Evolutionary conservation across 768 basidiomycete species (phyloP).

Genomic region (Flagelloscypha sp.): DNA sequence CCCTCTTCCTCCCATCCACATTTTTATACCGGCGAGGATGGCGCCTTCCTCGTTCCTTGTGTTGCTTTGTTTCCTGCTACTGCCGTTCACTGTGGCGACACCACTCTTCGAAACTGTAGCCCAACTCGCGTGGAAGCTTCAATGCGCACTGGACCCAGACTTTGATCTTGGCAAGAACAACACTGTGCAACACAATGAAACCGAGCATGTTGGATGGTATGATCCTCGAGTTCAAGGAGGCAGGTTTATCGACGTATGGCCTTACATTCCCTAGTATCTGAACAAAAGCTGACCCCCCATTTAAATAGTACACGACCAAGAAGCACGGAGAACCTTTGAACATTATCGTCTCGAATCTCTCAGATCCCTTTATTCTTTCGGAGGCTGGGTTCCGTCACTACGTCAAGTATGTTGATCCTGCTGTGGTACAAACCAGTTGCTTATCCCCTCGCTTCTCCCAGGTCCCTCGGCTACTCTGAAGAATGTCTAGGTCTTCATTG

Average conservation of each 20-base stretch:
- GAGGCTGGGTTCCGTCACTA: slow-evolving; percentile 63
- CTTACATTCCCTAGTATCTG: too few species aligned
- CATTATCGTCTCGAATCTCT: slow-evolving; percentile 68
- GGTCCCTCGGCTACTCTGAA: slow-evolving; percentile 73
- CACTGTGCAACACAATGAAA: too few species aligned
- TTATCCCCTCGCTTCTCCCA: slow-evolving; percentile 17
- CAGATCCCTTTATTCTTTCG: slow-evolving; percentile 74
- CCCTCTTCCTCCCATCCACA: too few species aligned
- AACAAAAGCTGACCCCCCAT: too few species aligned
- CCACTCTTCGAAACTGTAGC: too few species aligned
- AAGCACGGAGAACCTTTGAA: slow-evolving; percentile 76
- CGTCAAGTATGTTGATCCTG: slow-evolving; percentile 41
- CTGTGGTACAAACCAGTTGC: neutral
- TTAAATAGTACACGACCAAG: slow-evolving; percentile 59
- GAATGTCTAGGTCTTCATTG: slow-evolving; percentile 79
- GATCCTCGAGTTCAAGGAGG: slow-evolving; percentile 75
- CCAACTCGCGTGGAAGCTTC: too few species aligned
- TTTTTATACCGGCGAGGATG: too few species aligned
- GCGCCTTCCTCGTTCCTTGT: too few species aligned
- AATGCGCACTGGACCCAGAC: too few species aligned
- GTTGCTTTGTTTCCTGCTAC: too few species aligned
- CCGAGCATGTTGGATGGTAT: slow-evolving; percentile 40
- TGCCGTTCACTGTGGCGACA: too few species aligned
- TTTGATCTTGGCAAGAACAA: too few species aligned
- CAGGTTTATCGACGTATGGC: slow-evolving; percentile 63